Evolutionary conservation across 1,284 basidiomycete genomes (phyloP).

Genomic region (Rhodotorula sp.): DNA sequence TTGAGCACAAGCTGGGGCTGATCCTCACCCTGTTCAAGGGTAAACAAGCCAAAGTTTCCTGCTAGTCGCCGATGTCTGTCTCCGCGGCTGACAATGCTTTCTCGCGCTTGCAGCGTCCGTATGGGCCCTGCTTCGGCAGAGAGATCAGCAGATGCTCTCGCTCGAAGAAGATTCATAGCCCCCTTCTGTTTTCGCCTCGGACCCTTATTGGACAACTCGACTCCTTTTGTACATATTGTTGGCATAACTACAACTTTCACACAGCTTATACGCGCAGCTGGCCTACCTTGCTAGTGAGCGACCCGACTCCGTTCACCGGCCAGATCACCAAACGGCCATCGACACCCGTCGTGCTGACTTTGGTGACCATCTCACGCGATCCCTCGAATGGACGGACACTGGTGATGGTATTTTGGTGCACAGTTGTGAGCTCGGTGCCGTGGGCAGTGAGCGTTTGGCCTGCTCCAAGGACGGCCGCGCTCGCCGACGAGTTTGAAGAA

Average conservation of each 20-base stretch:
- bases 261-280: slow-evolving; percentile 22
- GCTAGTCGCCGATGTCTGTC: slow-evolving; percentile 26
- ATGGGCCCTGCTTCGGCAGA: slow-evolving; percentile 78
- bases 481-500: slow-evolving; percentile 52
- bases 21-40: slow-evolving; percentile 65
- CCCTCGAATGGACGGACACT: slow-evolving; percentile 72
- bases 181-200: not conserved
- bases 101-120: slow-evolving; percentile 71
- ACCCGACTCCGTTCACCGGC: slow-evolving; percentile 57
- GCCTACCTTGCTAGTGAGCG: slow-evolving; percentile 27
- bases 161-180: slow-evolving; percentile 48
- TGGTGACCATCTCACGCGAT: slow-evolving; percentile 55
- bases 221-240: slow-evolving; percentile 1
- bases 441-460: slow-evolving; percentile 47
- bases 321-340: slow-evolving; percentile 94
- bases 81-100: slow-evolving; percentile 4
- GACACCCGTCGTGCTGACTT: slow-evolving; percentile 87
- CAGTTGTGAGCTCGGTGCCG: slow-evolving; percentile 75
- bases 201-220: not conserved
- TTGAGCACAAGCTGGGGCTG: slow-evolving; percentile 93
- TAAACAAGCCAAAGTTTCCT: not conserved
- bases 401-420: slow-evolving; percentile 99
- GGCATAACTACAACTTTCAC: slow-evolving; percentile 11
- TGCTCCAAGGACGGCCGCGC: slow-evolving; percentile 46
- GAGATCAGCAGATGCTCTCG: slow-evolving; percentile 57